Conservation (phyloP, 2,329 filamentous ascomycete species). For the Graphiopsis chlorocephala region DNA sequence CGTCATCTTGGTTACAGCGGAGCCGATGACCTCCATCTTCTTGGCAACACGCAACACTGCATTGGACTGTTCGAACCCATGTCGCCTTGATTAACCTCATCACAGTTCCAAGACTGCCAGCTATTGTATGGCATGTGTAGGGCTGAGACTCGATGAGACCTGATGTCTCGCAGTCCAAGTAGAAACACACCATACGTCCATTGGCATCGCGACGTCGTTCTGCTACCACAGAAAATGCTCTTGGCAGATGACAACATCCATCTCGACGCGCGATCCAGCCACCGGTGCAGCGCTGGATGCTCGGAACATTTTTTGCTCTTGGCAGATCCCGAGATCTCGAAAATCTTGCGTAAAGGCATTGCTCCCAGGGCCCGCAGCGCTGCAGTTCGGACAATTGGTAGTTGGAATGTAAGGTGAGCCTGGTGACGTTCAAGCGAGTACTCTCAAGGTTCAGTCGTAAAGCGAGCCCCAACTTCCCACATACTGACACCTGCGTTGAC, state of each 20-base stretch:
- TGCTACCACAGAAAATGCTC: background rate
- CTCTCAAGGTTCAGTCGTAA: background rate
- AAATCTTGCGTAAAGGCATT: constrained; percentile 11
- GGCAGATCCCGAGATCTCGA: background rate
- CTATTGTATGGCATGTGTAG: background rate
- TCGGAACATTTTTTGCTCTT: constrained; percentile 9
- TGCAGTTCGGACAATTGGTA: background rate
- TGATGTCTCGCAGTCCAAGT: background rate
- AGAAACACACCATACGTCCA: background rate
- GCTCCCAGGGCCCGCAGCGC: background rate
- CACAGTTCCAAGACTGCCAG: background rate
- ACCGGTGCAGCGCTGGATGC: too few relatives aligned
- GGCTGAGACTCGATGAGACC: background rate
- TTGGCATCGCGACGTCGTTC: background rate
- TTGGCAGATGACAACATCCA: background rate
- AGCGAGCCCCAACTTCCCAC: background rate
- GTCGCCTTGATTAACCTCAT: background rate
- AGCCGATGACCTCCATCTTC: background rate
- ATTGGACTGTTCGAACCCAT: background rate
- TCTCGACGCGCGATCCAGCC: constrained; percentile 7
- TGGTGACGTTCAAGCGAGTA: background rate
- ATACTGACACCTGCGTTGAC: background rate
- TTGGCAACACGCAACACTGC: background rate
- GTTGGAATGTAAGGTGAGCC: background rate
- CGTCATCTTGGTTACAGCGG: background rate